Base-by-base conservation (phyloP, 1,284 basidiomycete genomes). In the Rhodotorula sp. region DNA sequence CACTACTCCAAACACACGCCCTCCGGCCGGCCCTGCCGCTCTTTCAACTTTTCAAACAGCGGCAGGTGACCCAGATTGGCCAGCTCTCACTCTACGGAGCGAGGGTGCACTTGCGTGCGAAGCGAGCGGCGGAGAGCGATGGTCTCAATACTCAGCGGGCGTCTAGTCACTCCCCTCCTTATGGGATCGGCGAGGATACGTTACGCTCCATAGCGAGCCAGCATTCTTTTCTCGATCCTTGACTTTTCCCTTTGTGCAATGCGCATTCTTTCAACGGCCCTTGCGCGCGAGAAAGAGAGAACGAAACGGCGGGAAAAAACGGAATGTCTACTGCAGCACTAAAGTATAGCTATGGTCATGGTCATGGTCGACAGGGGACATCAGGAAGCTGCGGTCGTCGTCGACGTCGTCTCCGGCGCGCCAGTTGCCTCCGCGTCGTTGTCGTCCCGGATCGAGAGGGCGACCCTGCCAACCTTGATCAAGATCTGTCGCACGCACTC, bases 401-500 rank as follows among this genome's bases (percentile, higher is more conserved):
- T 21, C n/a, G 50, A 7, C 7, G 23, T 21, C 21, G 21, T 21
- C 26, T 55, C 14, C 8, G 54, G 26, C 12, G 26, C 26, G 12
- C 26, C 10, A 48, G 28, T 38, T 28, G 38, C 49, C 43, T 52
- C 19, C 19, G 10, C 48, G 5, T 15, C 23, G 26, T 48, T n/a
- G 3, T 38, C 65, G 43, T 34, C 61, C 43, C 43, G 28, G 38
- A 75, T 68, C 21, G 62, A 58, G 7, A 75, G 57, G 26, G 69
- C 71, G 8, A 67, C 68, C 50, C 49, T 23, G 0, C 75, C 75
- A 5, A 76, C 73, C 43, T 80, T 77, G 47, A 88, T 82, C 78
- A 93, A 90, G 79, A 92, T 92, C 69, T 85, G 86, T 78, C 88
- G 87, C 65, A 95, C 84, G 49, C 87, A 86, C 67, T 90, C 84